Percentiles rank a stretch among this genome's conserved stretches.
phyloP scores from a whole-genome alignment of 2,329 filamentous ascomycete genomes.

The Aspergillus aculeatus region DNA sequence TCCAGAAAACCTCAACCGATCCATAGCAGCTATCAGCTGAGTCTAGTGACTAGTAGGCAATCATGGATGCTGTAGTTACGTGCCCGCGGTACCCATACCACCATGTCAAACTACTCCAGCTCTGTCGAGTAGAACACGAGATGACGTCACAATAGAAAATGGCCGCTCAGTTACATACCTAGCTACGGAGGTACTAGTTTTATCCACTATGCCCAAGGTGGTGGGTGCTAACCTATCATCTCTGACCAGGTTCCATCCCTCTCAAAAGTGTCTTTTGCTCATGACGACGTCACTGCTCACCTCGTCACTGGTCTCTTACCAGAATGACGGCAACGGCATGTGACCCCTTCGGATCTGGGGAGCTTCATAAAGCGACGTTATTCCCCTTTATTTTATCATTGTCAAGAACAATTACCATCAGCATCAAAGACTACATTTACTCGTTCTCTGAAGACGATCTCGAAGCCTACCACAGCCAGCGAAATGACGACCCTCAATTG shows the following conservation, averaged over 20 bases:
- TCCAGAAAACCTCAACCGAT: too few relatives aligned
- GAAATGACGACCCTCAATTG: constrained; percentile 61
- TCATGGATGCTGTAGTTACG: too few relatives aligned
- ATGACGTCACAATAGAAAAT: too few relatives aligned
- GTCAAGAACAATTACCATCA: not conserved
- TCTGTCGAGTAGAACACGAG: too few relatives aligned
- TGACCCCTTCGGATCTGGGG: constrained; percentile 4
- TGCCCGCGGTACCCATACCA: too few relatives aligned
- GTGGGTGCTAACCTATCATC: too few relatives aligned
- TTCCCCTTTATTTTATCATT: not conserved
- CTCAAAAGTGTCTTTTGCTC: constrained; percentile 13
- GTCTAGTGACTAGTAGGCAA: too few relatives aligned
- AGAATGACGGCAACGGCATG: constrained; percentile 5
- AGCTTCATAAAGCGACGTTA: not conserved
- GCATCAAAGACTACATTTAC: not conserved
- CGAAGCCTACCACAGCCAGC: constrained; percentile 19
- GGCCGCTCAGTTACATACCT: too few relatives aligned
- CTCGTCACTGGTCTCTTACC: not conserved
- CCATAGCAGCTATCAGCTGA: too few relatives aligned
- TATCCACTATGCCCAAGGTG: too few relatives aligned
- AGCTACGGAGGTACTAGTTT: too few relatives aligned
- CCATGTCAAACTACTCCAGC: too few relatives aligned
- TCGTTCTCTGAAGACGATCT: not conserved
- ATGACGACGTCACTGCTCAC: constrained; percentile 31
- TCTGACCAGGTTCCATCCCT: not conserved